A percentile compares a stretch with the other conserved stretches of the same genome.
Conservation (phyloP, 2,329 filamentous ascomycete species). For the Talaromyces albobiverticillius region DNA sequence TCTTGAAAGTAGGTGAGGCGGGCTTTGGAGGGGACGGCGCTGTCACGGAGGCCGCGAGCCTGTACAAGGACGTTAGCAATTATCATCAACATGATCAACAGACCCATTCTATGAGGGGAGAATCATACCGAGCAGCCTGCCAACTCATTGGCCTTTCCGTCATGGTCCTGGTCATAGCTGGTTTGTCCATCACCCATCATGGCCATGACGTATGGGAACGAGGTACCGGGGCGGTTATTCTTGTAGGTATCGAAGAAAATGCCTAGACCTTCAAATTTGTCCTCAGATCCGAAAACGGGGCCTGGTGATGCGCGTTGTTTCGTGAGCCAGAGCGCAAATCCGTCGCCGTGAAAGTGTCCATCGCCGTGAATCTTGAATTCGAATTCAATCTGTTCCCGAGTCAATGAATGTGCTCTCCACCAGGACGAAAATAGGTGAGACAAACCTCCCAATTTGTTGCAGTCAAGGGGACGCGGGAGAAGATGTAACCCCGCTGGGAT, state of each 20-base stretch:
- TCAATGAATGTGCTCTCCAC: not conserved
- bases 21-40: constrained; percentile 76
- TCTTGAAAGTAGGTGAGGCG: constrained; percentile 96
- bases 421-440: not conserved
- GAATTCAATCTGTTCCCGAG: constrained; percentile 65
- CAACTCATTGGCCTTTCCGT: constrained; percentile 89
- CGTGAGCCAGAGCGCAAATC: constrained; percentile 97
- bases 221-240: constrained; percentile 92
- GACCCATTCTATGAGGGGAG: not conserved
- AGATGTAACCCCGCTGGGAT: constrained; percentile 90
- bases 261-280: constrained; percentile 90
- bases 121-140: constrained; percentile 77
- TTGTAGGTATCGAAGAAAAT: constrained; percentile 99
- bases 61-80: constrained; percentile 24
- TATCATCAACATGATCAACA: not conserved
- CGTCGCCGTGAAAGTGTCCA: constrained; percentile 89
- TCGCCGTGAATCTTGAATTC: constrained; percentile 92
- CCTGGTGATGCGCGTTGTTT: constrained; percentile 81
- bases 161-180: constrained; percentile 85
- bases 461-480: constrained; percentile 88
- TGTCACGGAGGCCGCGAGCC: constrained; percentile 82
- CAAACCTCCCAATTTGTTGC: constrained; percentile 92
- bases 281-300: constrained; percentile 80
- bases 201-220: constrained; percentile 98
- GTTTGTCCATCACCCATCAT: constrained; percentile 94